A percentile compares a stretch with the other conserved stretches of the same genome.
These are phyloP conservation scores for Lachancea cidri DNA, from an alignment of 805 yeast species.

Conservation along the genomic window DNA sequence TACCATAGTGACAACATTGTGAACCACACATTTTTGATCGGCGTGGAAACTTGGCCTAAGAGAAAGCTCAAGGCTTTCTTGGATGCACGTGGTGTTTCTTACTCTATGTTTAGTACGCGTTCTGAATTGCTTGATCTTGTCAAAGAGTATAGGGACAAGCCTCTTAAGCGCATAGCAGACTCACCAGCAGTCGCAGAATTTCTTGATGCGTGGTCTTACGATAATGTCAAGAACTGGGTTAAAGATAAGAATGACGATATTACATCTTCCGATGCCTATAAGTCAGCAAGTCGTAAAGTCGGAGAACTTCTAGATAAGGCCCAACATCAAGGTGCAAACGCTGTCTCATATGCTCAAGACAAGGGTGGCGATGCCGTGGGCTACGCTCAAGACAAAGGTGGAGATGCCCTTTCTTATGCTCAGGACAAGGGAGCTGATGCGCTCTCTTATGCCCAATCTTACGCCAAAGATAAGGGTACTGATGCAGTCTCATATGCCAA, in stretches of 20 bases:
- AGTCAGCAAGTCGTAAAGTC: constrained; percentile 16
- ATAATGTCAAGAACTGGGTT: constrained; percentile 39
- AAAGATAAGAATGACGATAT: constrained; percentile 28
- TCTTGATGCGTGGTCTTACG: constrained; percentile 38
- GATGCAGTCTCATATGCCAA: constrained; percentile 4
- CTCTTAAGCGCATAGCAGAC: constrained; percentile 29
- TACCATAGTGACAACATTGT: constrained; percentile 32
- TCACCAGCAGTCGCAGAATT: constrained; percentile 20
- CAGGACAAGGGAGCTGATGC: constrained; percentile 23
- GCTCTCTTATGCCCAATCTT: constrained; percentile 8
- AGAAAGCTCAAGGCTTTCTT: constrained; percentile 40
- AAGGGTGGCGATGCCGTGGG: constrained; percentile 10
- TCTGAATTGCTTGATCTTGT: constrained; percentile 38
- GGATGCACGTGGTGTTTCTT: constrained; percentile 37
- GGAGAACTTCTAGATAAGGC: constrained; percentile 8
- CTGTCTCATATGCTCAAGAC: constrained; percentile 13
- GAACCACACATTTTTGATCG: constrained; percentile 43
- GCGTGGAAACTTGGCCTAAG: constrained; percentile 44
- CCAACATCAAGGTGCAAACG: constrained; percentile 19
- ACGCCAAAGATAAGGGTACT: constrained; percentile 6
- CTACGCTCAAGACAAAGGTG: constrained; percentile 17
- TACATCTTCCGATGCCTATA: constrained; percentile 24
- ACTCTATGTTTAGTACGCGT: constrained; percentile 38
- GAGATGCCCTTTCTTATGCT: constrained; percentile 16
- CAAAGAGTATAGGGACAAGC: constrained; percentile 34